Percentiles rank a stretch among this genome's conserved stretches.
phyloP scores from a whole-genome alignment of 2,329 filamentous ascomycete species.

The Botrytis sinoallii region DNA sequence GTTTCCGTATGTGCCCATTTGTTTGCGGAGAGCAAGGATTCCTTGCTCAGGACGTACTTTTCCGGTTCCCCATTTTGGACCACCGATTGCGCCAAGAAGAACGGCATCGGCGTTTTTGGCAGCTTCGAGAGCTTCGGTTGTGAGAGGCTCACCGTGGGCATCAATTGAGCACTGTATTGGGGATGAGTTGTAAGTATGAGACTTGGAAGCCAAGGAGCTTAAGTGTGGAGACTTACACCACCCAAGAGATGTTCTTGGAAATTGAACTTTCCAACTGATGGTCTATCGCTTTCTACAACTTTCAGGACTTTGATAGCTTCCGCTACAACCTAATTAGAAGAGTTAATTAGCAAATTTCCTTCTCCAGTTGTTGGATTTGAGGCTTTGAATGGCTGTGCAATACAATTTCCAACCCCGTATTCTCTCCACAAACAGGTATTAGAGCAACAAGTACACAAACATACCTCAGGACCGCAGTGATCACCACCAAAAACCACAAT shows the following conservation, averaged over 20 bases:
- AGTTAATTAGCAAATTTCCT: background rate
- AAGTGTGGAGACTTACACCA: slow-evolving; percentile 56
- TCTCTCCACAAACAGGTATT: background rate
- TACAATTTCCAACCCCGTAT: background rate
- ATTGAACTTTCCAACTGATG: slow-evolving; percentile 70
- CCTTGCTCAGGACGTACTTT: slow-evolving; percentile 88
- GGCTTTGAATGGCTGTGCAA: background rate
- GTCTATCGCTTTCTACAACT: slow-evolving; percentile 68
- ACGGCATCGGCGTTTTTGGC: slow-evolving; percentile 86
- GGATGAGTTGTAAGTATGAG: background rate
- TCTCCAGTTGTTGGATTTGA: background rate
- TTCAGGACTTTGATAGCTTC: slow-evolving; percentile 87
- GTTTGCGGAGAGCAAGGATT: slow-evolving; percentile 84
- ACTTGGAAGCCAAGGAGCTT: background rate
- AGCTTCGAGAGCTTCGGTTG: slow-evolving; percentile 75
- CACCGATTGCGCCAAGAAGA: slow-evolving; percentile 88
- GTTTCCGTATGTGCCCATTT: slow-evolving; percentile 93
- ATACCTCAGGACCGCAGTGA: slow-evolving; percentile 81
- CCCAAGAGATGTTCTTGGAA: slow-evolving; percentile 87
- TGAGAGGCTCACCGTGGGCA: slow-evolving; percentile 72
- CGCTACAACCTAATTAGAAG: slow-evolving; percentile 62
- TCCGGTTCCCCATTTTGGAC: slow-evolving; percentile 94
- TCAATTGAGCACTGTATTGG: slow-evolving; percentile 77
- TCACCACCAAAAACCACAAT: slow-evolving; percentile 81
- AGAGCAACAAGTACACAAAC: slow-evolving; percentile 32